Evolutionary conservation across 139 green algal genomes (phyloP), one percentile per base, ranked within the genome.

Genomic region (Micractinium conductrix): DNA sequence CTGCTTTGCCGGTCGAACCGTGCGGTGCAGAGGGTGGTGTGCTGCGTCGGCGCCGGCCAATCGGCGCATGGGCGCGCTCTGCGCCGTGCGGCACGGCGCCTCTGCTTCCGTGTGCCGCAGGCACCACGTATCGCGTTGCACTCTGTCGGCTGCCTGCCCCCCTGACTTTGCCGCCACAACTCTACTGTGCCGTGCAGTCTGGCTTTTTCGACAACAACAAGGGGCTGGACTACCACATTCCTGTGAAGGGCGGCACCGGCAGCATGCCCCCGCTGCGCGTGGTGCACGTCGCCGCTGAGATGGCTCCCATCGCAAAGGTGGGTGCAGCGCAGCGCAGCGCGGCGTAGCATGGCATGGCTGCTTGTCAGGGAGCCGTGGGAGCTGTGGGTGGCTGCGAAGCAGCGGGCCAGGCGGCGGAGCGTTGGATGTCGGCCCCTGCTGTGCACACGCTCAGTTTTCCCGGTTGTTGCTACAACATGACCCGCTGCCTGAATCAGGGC

Each of bases 241-340:
- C 92, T 1, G 88, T 98, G 16, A 74, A 85, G 42, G 93, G 93
- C 14, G 81, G 86, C 53, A 85, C n/a, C 21, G 88, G 80, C 17
- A 50, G 79, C 26, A 58, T 91, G 84, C 88, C 90, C 84, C 85
- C 87, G 28, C 91, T 99, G 79, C 91, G 92, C 80, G 85, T 99
- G 6, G 90, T 96, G 19, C 97, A 99, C 88, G 88, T 99, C 7
- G 93, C 97, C 6, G 94, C 98, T 4, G 97, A 99, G 91, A 99
- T 99, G 97, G 97, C 97, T 53, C 97, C 97, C 44, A 98, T 99
- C 82, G 96, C 96, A 40, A 99, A 99, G 94, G 96, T 95, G 53
- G 4, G 84, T 33, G 26, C 48, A 58, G 12, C 12, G 48, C 48
- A 58, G 48, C 14, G 48, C 48, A 58, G 12, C 48, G 14, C 48